Evolutionary conservation across 2,329 filamentous ascomycete species (phyloP).

Genomic region (Berkeleyomyces basicola): DNA sequence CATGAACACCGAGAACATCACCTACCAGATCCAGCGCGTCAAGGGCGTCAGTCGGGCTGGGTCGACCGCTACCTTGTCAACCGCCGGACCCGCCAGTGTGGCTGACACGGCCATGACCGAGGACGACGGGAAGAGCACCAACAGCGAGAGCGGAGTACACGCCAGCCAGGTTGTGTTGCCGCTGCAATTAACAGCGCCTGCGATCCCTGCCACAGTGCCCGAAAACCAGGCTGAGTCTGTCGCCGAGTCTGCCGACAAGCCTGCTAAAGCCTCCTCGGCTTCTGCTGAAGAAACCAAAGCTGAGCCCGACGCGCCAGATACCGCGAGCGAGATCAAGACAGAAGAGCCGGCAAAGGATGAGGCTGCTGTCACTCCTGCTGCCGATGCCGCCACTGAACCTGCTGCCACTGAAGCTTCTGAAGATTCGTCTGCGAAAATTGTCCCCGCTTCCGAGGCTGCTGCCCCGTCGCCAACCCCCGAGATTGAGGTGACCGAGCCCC

Average conservation of each 20-base stretch:
- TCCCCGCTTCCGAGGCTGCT: background rate
- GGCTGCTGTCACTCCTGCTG: background rate
- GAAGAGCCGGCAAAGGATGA: background rate
- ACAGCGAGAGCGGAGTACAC: conserved; percentile 70
- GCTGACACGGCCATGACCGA: conserved; percentile 60
- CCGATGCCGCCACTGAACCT: background rate
- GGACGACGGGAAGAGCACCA: conserved; percentile 64
- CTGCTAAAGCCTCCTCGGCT: background rate
- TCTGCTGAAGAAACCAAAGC: background rate
- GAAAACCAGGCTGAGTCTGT: conserved; percentile 19
- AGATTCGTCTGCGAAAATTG: background rate
- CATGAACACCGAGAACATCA: conserved; percentile 82
- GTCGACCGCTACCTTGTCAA: conserved; percentile 35
- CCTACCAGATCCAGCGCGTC: conserved; percentile 86
- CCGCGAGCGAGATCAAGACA: too few relatives aligned
- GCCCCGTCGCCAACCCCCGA: background rate
- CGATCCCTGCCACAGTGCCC: conserved; percentile 14
- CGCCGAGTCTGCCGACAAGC: background rate
- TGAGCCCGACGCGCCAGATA: background rate
- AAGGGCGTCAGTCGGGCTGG: conserved; percentile 49
- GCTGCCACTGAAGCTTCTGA: background rate
- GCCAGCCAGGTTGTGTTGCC: conserved; percentile 57
- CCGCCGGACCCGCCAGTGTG: conserved; percentile 42
- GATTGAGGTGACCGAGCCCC: conserved; percentile 18
- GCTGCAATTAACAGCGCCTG: conserved; percentile 26